Base-by-base conservation (phyloP, 2,329 filamentous ascomycete genomes). In the Arthrobotrys iridis region DNA sequence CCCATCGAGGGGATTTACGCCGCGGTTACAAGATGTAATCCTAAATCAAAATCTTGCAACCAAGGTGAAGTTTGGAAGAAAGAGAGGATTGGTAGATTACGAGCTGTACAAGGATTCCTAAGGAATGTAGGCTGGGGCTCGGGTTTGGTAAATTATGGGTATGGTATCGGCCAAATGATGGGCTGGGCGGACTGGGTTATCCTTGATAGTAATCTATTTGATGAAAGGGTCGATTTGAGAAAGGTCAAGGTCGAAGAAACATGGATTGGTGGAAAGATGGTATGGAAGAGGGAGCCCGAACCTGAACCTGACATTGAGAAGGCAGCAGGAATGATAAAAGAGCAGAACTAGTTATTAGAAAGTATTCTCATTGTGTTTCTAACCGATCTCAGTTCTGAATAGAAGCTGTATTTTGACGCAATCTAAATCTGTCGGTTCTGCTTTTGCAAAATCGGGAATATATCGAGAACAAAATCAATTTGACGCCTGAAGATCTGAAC, bases 181-280 rank as follows among this genome's bases (percentile, higher is more conserved):
- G 87, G 86, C 0, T 87, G 87, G 80, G 90, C 89, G 0, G 90
- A 91, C 80, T 91, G 89, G 89, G 84, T 91, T 2, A 88, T 92
- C n/a, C 81, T 91, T 10, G 88, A 91, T 77, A 60, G 66, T 41
- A 37, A 76, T 48, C 48, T 45, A 40, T 57, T 60, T 18, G 66
- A 63, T 15, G 65, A 50, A 13, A 80, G 83, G 74, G 85, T 87
- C 70, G 83, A 83, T 10, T 78, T 91, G 63, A 85, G 87, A 22
- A 82, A 82, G 3, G 79, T 89, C 5, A 84, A 81, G 55, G 88
- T 91, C 1, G 84, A 82, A 75, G 89, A 91, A 83, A 91, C 90
- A 0, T 92, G 89, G 89, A 86, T 91, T 35, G 88, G 83, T 1
- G 90, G 89, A 0, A 82, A 80, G 66, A 80, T 77, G 64, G 83